Evolutionary conservation across 352 stramenopile genomes (phyloP), one percentile per base, ranked within the genome.

Genomic region (Globisporangium canariense): DNA sequence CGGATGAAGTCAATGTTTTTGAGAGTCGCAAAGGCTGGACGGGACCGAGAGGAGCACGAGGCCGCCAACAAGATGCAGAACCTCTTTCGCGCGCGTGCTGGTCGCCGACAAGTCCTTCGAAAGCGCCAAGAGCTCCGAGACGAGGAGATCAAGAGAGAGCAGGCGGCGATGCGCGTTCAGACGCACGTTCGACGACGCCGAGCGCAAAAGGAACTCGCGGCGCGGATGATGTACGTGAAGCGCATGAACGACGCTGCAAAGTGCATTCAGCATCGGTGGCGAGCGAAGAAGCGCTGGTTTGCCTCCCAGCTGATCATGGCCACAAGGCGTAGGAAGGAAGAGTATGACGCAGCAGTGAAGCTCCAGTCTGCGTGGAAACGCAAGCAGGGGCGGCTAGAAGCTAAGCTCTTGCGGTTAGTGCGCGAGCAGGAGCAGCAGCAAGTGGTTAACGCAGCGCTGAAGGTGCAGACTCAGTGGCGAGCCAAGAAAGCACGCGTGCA

Each of bases 61-160:
- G 82, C 82, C 0, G 83, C 75, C n/a, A 79, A 72, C 62, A 76
- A 75, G 36, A 73, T 94, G 71, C 86, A 94, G 64, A 81, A 67
- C 25, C 55, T 83, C 18, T 83, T 77, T 62, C 76, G 84, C 8
- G 64, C 75, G 55, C 78, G 79, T n/a, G 71, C 69, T 1, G 84
- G 75, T 36, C 76, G 79, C 18, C 71, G 63, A 45, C 71, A 73
- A 3, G 69, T 73, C 8, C 69, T 77, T 14, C 38, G 64, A 0
- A 81, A 73, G 28, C 70, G 82, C 25, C 71, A 89, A 8, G 58
- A 73, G 38, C 62, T 77, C 4, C 65, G 70, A 28, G 67, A 76
- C 10, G 50, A 70, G 5, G 49, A 80, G 0, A 58, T 49, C 14
- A 66, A 51, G 50, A 62, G 72, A 50, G 76, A 91, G n/a, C 69